Evolutionary conservation across 805 yeast genomes (phyloP), one percentile per base, ranked within the genome.

Genomic region (Ogataea wickerhamii): DNA sequence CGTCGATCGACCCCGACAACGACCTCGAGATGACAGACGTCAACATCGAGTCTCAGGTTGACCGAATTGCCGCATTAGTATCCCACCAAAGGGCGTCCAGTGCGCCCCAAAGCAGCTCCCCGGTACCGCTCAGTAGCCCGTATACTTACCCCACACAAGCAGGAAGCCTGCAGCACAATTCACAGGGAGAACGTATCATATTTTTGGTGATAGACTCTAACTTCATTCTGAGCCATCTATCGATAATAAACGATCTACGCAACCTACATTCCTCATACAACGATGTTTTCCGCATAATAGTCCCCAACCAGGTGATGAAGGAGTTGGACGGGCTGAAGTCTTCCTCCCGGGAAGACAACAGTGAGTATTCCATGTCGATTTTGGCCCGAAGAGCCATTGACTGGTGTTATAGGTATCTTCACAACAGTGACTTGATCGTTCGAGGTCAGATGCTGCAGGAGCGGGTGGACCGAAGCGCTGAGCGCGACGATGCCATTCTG

Each of bases 321-420:
- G 98, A 89, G 55, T 67, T 89, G n/a, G 97, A 89, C 60, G 89
- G 89, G 0, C 64, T 89, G 45, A 89, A 89, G 53, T 64, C 56
- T 3, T 67, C 78, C 1, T 34, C 34, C 13, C 20, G 33, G 17
- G 13, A 6, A 14, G 18, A 28, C 17, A 28, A 29, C 13, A 24
- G 28, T 5, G 14, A 23, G 13, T 41, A 37, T 12, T 4, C 51
- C 56, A 45, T 56, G 16, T 58, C 78, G 0, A 14, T 16, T 8
- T 68, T 82, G 7, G 79, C 84, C 0, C 63, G 95, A 26, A 63
- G 70, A 64, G 94, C 93, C 0, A 86, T 75, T 49, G 80, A 76
- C 44, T 89, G 96, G 96, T 71, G 86, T 10, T 85, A 77, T 49
- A 54, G 61, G 14, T 64, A 70, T 32, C 62, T 89, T 16, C 84